Evolutionary conservation across 1,284 basidiomycete genomes (phyloP), one percentile per base, ranked within the genome.

Genomic region (Microbotryum violaceum): DNA sequence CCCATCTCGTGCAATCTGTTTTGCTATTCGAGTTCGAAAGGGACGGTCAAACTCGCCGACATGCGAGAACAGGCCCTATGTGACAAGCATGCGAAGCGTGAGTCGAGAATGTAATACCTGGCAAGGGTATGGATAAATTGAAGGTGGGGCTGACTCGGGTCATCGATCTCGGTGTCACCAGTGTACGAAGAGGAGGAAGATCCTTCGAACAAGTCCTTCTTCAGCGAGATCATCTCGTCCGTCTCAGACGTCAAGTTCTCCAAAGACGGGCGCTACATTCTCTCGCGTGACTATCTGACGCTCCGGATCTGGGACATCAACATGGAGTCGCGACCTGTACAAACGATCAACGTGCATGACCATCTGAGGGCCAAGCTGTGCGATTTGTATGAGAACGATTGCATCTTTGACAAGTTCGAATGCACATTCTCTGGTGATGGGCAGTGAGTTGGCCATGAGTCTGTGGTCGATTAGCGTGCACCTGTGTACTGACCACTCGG

Each of bases 211-310:
- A 89, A 96, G 70, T 97, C 96, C 2, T 99, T 99, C 83, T 99
- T 99, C 78, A 96, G 91, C n/a, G 96, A 99, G 78, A 99, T 98
- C 74, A 98, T 99, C 70, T 97, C 93, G 8, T 97, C 94, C 56
- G 97, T 99, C 74, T 97, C 96, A 50, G 96, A 99, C 77, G 94
- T 99, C 78, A 97, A 97, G 78, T 99, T 99, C 80, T 94, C 91
- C 67, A 87, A 87, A 62, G 96, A 98, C 72, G 96, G 96, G 1
- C 86, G 93, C 63, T 97, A 97, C 79, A 96, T 98, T 71, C 82
- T 99, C 51, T 91, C 93, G 60, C 84, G 96, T 67, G 96, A 99
- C 79, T 98, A 98, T 77, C 80, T 99, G 46, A 96, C 93, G 54
- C 81, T 99, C 71, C 97, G 97, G 82, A 94, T 99, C 73, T 99